Conservation (phyloP, 139 green algal species). For the Astrephomene gubernaculifera region DNA sequence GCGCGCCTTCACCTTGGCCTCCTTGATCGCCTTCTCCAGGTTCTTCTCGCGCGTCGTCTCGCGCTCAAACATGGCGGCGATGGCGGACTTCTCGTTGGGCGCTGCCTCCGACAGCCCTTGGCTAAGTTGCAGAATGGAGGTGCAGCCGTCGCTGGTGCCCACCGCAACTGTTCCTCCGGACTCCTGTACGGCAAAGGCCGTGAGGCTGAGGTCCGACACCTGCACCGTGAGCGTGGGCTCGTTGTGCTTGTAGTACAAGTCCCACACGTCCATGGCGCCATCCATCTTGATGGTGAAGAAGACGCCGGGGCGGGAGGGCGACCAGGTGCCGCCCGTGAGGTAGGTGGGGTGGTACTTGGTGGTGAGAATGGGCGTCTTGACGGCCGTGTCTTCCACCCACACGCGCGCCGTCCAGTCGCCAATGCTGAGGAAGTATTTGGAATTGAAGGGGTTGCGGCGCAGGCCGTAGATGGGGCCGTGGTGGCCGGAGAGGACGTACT, state of each 20-base stretch:
- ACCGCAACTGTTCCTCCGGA: constrained; percentile 72
- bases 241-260: constrained; percentile 94
- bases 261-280: constrained; percentile 91
- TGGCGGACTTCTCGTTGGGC: constrained; percentile 85
- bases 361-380: constrained; percentile 89
- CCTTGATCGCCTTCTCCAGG: constrained; percentile 91
- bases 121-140: constrained; percentile 82
- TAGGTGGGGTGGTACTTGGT: constrained; percentile 85
- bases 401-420: constrained; percentile 93
- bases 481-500: constrained; percentile 83
- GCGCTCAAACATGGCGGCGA: constrained; percentile 79
- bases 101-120: constrained; percentile 78
- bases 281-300: constrained; percentile 89
- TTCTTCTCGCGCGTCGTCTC: constrained; percentile 89
- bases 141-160: constrained; percentile 79
- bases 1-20: constrained; percentile 83
- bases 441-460: constrained; percentile 87
- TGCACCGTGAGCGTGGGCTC: constrained; percentile 86
- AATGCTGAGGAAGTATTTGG: constrained; percentile 94
- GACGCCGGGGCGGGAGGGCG: constrained; percentile 78
- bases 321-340: constrained; percentile 86
- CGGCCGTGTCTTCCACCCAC: constrained; percentile 90
- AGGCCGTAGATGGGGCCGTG: constrained; percentile 88
- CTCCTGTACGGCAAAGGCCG: constrained; percentile 76
- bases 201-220: constrained; percentile 75